phyloP scores from a whole-genome alignment of 2,329 filamentous ascomycete genomes.

The Clonostachys solani region DNA sequence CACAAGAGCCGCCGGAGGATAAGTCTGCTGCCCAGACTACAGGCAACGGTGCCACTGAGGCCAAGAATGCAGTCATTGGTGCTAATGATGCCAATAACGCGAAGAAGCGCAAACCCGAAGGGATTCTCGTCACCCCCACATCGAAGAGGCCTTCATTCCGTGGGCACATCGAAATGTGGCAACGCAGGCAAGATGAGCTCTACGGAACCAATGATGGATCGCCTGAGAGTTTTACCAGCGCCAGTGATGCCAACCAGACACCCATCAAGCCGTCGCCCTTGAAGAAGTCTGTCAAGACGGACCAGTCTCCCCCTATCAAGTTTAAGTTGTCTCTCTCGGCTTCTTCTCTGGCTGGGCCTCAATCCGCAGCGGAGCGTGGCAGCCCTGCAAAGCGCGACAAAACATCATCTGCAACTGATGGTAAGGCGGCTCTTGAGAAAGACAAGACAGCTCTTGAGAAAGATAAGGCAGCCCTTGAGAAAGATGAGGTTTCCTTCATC shows the following conservation, averaged over 20 bases:
- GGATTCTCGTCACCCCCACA: slow-evolving; percentile 13
- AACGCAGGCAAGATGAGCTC: slow-evolving; percentile 36
- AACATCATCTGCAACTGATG: too few species aligned
- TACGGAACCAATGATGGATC: slow-evolving; percentile 9
- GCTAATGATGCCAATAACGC: slow-evolving; percentile 20
- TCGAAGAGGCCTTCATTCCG: slow-evolving; percentile 34
- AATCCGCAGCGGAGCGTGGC: too few species aligned
- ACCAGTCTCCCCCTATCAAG: background rate
- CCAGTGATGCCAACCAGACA: slow-evolving; percentile 1
- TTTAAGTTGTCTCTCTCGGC: too few species aligned
- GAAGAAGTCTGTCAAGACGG: background rate
- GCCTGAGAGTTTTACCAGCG: background rate
- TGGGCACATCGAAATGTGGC: slow-evolving; percentile 38
- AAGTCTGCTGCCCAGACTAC: slow-evolving; percentile 10
- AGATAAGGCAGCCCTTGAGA: background rate
- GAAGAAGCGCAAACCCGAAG: slow-evolving; percentile 53
- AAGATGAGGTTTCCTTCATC: slow-evolving; percentile 43
- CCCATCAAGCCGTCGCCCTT: background rate
- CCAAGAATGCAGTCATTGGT: slow-evolving; percentile 7
- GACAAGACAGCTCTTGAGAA: background rate
- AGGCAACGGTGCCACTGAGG: slow-evolving; percentile 13
- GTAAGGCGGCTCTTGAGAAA: slow-evolving; percentile 1
- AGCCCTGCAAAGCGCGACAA: too few species aligned
- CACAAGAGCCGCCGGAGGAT: slow-evolving; percentile 36
- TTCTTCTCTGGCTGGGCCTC: too few species aligned